Evolutionary conservation across 2,329 filamentous ascomycete genomes (phyloP).

Genomic region (Didymella lethalis): DNA sequence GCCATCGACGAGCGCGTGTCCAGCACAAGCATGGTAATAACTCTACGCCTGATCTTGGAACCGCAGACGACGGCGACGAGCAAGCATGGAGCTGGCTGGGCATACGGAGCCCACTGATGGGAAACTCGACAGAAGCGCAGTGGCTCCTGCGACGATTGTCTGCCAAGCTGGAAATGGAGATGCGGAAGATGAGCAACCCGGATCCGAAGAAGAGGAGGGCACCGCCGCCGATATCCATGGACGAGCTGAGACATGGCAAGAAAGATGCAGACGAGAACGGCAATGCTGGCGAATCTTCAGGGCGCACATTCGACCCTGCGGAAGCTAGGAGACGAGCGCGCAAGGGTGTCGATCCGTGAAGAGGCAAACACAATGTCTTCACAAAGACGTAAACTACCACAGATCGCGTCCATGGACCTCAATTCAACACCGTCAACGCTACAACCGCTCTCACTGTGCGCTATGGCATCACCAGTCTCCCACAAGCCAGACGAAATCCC

Average conservation of each 20-base stretch:
- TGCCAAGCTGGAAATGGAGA: slow-evolving; percentile 59
- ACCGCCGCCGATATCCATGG: slow-evolving; percentile 48
- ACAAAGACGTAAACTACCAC: neutral
- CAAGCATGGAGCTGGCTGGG: slow-evolving; percentile 83
- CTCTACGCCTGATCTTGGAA: slow-evolving; percentile 42
- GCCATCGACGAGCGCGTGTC: slow-evolving; percentile 45
- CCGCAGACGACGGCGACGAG: slow-evolving; percentile 41
- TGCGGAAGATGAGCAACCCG: slow-evolving; percentile 41
- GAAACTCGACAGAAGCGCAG: slow-evolving; percentile 71
- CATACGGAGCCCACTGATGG: slow-evolving; percentile 72
- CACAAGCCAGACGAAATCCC: neutral
- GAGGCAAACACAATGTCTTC: neutral
- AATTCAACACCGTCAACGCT: too few species aligned
- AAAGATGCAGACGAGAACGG: slow-evolving; percentile 4
- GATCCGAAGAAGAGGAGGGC: slow-evolving; percentile 27
- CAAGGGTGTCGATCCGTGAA: slow-evolving; percentile 14
- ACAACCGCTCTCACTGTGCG: neutral
- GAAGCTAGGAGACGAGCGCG: slow-evolving; percentile 20
- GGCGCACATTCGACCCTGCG: slow-evolving; percentile 19
- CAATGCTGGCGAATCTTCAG: slow-evolving; percentile 17
- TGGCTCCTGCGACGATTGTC: slow-evolving; percentile 75
- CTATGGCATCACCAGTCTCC: neutral
- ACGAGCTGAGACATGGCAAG: slow-evolving; percentile 27
- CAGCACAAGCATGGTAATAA: slow-evolving; percentile 30
- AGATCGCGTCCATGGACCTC: neutral